Conservation (phyloP, 2,329 filamentous ascomycete genomes). For the Leptoxyphium fumago region DNA sequence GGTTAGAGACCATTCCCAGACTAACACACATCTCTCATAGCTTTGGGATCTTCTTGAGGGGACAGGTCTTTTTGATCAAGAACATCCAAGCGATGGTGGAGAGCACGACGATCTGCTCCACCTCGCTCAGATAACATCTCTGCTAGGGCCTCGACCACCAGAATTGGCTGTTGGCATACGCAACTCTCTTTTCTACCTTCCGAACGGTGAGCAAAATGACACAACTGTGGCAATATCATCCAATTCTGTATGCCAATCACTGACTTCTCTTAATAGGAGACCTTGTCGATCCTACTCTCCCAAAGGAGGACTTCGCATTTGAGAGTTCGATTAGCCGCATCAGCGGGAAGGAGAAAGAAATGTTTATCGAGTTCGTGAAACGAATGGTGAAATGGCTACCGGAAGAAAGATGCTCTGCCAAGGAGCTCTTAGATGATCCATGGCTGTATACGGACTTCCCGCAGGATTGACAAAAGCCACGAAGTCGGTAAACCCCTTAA, state of each 20-base stretch:
- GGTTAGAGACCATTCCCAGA: too few relatives aligned
- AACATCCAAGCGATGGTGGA: neutral
- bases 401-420: slow-evolving; percentile 23
- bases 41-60: slow-evolving; percentile 8
- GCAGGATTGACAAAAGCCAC: neutral
- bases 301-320: slow-evolving; percentile 3
- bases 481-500: neutral
- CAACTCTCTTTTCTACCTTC: slow-evolving; percentile 3
- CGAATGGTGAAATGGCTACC: slow-evolving; percentile 26
- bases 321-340: slow-evolving; percentile 6
- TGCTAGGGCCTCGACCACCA: slow-evolving; percentile 14
- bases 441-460: slow-evolving; percentile 14
- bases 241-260: too few relatives aligned
- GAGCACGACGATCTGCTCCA: slow-evolving; percentile 7
- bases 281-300: too few relatives aligned
- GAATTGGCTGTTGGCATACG: slow-evolving; percentile 2
- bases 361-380: slow-evolving; percentile 22
- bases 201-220: slow-evolving; percentile 1
- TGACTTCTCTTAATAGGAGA: too few relatives aligned
- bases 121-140: slow-evolving; percentile 12
- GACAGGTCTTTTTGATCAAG: slow-evolving; percentile 10
- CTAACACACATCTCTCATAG: slow-evolving; percentile 1
- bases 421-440: slow-evolving; percentile 24
- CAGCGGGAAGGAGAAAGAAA: slow-evolving; percentile 17
- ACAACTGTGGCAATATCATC: too few relatives aligned